Base-by-base conservation (phyloP, 2,329 filamentous ascomycete genomes). In the Colletotrichum sp. region DNA sequence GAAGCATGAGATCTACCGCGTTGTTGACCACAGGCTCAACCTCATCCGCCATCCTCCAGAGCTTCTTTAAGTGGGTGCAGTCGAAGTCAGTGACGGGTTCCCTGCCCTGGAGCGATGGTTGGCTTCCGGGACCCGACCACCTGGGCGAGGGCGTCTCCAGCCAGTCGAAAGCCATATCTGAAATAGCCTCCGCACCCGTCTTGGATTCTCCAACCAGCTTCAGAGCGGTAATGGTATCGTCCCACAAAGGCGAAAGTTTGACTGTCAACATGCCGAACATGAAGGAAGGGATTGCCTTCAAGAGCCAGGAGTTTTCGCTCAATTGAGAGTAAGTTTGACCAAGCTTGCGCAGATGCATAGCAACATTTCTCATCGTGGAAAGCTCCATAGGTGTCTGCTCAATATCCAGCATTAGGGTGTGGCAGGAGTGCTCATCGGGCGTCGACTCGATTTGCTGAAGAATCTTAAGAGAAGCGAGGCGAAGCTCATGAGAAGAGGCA, bases 191-290 rank as follows among this genome's bases (percentile, higher is more conserved):
- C 82, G 98, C 96, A 26, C 95, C 95, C 52, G 87, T 84, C 78
- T 94, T 93, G 26, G 89, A 90, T 79, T 95, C 90, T 24, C 93
- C 91, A 70, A 99, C 92, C 68, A 93, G 89, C 80, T 95, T 94
- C 81, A 99, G 86, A 1, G 95, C 92, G 71, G 92, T 90, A 67
- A 94, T 92, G 1, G 95, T 91, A 80, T 98, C 95, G 76, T 98
- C 95, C 95, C 96, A 98, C 8, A 98, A 88, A 44, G 95, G 95
- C 1, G 96, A 91, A 78, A 98, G 89, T 79, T 94, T 95, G 65
- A 98, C 92, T 1, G 96, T 97, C 75, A 99, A 89, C 84, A 98
- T 90, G 65, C 97, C 97, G 80, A 98, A 98, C 80, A 95, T 93
- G 81, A 96, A 99, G 1, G 92, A 90, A 1, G 96, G 95, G 34